Conservation (phyloP, 371 early-diverging fungal species). For the Mortierella sp. region DNA sequence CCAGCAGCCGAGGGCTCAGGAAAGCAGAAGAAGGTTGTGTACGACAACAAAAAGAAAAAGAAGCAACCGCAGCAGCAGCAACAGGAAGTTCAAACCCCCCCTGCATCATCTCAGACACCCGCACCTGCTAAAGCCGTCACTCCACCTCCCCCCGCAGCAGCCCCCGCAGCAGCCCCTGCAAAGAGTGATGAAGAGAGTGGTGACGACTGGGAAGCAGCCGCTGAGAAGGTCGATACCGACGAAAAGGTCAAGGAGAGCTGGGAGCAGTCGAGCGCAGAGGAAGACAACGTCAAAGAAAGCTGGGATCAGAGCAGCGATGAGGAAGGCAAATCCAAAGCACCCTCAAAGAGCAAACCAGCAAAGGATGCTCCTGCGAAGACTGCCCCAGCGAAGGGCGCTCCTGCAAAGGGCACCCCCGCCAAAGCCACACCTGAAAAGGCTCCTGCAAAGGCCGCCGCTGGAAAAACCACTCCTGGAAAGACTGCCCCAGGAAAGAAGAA, state of each 20-base stretch:
- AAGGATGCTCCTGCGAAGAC: slow-evolving; percentile 29
- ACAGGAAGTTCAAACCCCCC: slow-evolving; percentile 29
- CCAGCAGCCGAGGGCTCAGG: slow-evolving; percentile 48
- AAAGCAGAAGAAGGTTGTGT: slow-evolving; percentile 63
- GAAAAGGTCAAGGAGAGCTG: slow-evolving; percentile 59
- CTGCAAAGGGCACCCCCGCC: slow-evolving; percentile 25
- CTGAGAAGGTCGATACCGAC: slow-evolving; percentile 46
- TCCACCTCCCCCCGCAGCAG: slow-evolving; percentile 16
- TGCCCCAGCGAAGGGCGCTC: slow-evolving; percentile 43
- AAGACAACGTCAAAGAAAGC: slow-evolving; percentile 66
- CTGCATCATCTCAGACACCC: slow-evolving; percentile 45
- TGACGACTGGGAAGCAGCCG: slow-evolving; percentile 58
- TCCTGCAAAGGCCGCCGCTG: slow-evolving; percentile 43
- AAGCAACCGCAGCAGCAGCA: slow-evolving; percentile 58
- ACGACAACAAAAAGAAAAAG: slow-evolving; percentile 66
- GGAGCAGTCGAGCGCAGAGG: slow-evolving; percentile 56
- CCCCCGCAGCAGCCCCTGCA: slow-evolving; percentile 49
- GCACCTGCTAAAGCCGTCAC: slow-evolving; percentile 25
- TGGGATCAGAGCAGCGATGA: slow-evolving; percentile 70
- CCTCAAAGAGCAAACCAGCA: slow-evolving; percentile 52
- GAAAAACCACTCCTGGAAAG: slow-evolving; percentile 36
- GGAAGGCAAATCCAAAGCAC: slow-evolving; percentile 64
- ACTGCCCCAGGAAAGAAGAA: slow-evolving; percentile 52
- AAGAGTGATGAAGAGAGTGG: slow-evolving; percentile 61
- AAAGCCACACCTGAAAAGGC: slow-evolving; percentile 32